These are phyloP conservation scores for Trypanosoma conorhini DNA, from an alignment of 208 protist species.

Conservation along the genomic window DNA sequence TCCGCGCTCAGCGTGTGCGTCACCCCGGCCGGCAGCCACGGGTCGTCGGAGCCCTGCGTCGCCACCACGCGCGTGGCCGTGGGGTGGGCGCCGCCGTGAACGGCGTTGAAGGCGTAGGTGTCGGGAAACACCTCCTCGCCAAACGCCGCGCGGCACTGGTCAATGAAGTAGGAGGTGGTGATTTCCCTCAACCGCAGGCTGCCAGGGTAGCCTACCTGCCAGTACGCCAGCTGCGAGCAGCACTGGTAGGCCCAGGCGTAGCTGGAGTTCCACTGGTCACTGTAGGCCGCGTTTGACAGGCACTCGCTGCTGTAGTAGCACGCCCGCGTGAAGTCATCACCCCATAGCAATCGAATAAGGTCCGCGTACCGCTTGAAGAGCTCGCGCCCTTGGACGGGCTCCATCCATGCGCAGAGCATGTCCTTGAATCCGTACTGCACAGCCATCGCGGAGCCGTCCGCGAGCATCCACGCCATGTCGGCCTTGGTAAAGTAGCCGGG, in stretches of 20 bases:
- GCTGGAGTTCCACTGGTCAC: conserved; percentile 26
- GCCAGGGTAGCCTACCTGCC: conserved; percentile 43
- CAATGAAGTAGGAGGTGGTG: conserved; percentile 41
- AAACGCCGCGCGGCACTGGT: conserved; percentile 42
- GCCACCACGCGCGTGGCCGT: conserved; percentile 35
- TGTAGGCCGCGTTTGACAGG: conserved; percentile 32
- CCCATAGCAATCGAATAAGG: conserved; percentile 31
- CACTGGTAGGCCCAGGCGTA: conserved; percentile 56
- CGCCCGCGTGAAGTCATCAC: conserved; percentile 25
- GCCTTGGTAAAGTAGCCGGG: conserved; percentile 40
- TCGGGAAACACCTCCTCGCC: conserved; percentile 33
- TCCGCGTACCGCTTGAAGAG: conserved; percentile 20
- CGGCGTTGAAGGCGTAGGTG: conserved; percentile 43
- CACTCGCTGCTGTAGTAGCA: conserved; percentile 54
- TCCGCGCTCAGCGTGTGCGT: conserved; percentile 13
- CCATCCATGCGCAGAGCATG: conserved; percentile 23
- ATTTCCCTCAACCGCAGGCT: conserved; percentile 33
- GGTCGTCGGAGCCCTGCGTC: conserved; percentile 43
- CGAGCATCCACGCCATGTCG: conserved; percentile 54
- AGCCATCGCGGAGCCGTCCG: conserved; percentile 45
- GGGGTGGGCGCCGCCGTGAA: conserved; percentile 33
- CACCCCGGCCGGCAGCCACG: conserved; percentile 40
- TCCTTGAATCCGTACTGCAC: conserved; percentile 46
- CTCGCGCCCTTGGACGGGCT: conserved; percentile 10
- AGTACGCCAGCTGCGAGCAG: conserved; percentile 46